These are phyloP conservation scores for Whalleya microplaca DNA, from an alignment of 2,329 filamentous ascomycete species.

Conservation along the genomic window DNA sequence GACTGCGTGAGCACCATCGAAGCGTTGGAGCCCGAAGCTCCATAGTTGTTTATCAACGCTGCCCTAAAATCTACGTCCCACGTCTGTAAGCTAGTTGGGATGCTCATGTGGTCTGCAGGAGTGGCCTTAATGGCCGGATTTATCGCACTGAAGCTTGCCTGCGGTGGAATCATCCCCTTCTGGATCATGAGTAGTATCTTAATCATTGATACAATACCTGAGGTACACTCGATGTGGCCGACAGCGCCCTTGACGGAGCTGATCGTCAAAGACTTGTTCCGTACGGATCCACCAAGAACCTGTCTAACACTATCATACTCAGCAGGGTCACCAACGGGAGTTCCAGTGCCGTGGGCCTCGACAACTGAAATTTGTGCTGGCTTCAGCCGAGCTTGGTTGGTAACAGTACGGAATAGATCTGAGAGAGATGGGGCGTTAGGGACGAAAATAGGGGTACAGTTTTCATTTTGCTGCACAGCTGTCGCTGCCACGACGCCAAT, in stretches of 20 bases:
- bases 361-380: conserved; percentile 36
- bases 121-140: conserved; percentile 31
- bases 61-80: conserved; percentile 28
- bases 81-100: conserved; percentile 15
- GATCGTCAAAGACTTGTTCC: conserved; percentile 19
- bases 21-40: conserved; percentile 41
- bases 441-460: conserved; percentile 44
- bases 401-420: conserved; percentile 37
- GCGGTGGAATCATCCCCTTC: conserved; percentile 35
- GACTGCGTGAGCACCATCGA: conserved; percentile 34
- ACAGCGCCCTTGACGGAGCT: conserved; percentile 41
- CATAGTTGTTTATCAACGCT: conserved; percentile 42
- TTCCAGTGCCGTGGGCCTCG: conserved; percentile 50
- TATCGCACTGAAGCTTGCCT: conserved; percentile 37
- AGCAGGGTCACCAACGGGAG: conserved; percentile 42
- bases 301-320: conserved; percentile 33
- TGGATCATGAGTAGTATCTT: conserved; percentile 40
- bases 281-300: conserved; percentile 32
- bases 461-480: conserved; percentile 47
- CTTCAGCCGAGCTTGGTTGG: conserved; percentile 29
- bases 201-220: conserved; percentile 35
- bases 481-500: conserved; percentile 44
- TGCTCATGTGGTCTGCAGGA: conserved; percentile 26
- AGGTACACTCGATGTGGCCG: conserved; percentile 39
- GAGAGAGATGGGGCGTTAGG: conserved; percentile 41